Base-by-base conservation (phyloP, 306 rosid species). In the Fragaria vesca region DNA sequence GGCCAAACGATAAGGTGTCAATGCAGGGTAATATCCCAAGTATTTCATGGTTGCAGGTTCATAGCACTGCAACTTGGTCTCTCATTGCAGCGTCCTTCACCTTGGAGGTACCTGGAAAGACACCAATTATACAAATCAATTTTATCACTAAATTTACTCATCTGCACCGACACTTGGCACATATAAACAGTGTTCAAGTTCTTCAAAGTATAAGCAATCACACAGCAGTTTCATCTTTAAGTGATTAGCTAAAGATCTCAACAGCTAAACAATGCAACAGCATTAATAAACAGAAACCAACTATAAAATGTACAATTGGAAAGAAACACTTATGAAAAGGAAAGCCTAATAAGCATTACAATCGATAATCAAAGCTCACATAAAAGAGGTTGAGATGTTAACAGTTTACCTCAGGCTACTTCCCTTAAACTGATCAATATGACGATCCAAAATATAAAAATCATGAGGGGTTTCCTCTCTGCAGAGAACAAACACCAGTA, bases 41-140 rank as follows among this genome's bases (percentile, higher is more conserved):
- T 95, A 95, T 74, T 95, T 95, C 97, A 89, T 92, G 32, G 96
- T 92, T 40, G 97, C 97, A 52, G 97, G 97, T 77, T 95, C 98
- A 54, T 92, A 95, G 83, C 98, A 95, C 76, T 83, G 90, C 62
- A 95, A 93, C 86, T 85, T 91, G 78, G 55, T 85, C 50, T 89
- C 93, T 0, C 90, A 86, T 69, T 92, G 93, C 83, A 83, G 93
- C 0, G 92, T 74, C 80, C 86, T 78, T 73, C 90, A 96, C 82
- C 98, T 87, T 1, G 97, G 96, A 79, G 96, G 96, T 79, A 91
- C 86, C 98, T 92, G 87, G 85, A 85, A 65, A 70, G 46, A 69
- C 69, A 42, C 4, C 20, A 77, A 43, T 28, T 12, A 60, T 26
- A 60, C 66, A 61, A 61, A 5, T 51, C 57, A 51, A 51, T 51